Evolutionary conservation across 225 moss, liverwort and hornwort species (phyloP).

Genomic region (Pseudoscleropodium purum): DNA sequence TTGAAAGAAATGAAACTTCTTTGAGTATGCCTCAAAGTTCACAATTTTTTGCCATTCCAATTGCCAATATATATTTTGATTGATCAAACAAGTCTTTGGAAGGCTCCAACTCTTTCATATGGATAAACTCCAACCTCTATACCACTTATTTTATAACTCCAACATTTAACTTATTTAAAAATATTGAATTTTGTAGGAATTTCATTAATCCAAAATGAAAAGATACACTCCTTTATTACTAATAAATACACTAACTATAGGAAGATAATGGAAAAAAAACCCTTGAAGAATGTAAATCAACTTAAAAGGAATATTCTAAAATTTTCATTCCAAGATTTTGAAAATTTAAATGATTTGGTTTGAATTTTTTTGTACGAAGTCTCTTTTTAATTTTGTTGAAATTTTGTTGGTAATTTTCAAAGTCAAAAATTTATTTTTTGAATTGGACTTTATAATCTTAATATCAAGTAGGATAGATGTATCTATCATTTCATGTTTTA

Average conservation of each 20-base stretch:
- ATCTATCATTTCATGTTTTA: background rate
- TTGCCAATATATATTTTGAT: background rate
- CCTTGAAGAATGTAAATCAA: background rate
- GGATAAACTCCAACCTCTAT: background rate
- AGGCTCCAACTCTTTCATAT: background rate
- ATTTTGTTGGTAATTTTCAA: background rate
- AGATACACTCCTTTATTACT: background rate
- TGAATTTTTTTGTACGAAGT: background rate
- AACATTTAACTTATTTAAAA: background rate
- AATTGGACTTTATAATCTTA: background rate
- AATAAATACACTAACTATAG: background rate
- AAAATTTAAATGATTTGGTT: background rate
- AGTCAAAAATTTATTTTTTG: background rate
- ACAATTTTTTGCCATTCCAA: background rate
- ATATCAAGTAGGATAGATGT: background rate
- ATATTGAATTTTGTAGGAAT: background rate
- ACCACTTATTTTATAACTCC: background rate
- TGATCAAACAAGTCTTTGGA: background rate
- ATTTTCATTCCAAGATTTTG: background rate
- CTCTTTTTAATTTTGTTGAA: background rate
- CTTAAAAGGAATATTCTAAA: background rate
- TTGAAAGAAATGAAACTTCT: too few relatives aligned
- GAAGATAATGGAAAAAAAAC: background rate
- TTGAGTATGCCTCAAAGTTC: background rate
- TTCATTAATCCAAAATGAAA: background rate